Percentiles rank a stretch among this genome's conserved stretches.
Evolutionary conservation across 805 yeast species (phyloP).

Genomic region (Candida multigemmis): DNA sequence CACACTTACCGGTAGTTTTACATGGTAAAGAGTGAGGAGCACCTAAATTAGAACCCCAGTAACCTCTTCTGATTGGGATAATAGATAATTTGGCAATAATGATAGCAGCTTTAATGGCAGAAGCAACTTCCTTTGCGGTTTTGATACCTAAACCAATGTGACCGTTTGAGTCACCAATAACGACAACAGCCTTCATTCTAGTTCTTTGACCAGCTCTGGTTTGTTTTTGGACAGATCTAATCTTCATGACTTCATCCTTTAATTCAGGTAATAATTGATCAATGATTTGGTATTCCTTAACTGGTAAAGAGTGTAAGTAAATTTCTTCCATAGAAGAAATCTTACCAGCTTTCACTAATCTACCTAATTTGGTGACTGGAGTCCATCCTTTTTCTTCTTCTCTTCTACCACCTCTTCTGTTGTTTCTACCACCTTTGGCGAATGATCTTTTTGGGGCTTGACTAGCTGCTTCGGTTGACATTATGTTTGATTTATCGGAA

Average conservation of each 20-base stretch:
- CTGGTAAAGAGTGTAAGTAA: constrained; percentile 98
- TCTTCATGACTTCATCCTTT: constrained; percentile 99
- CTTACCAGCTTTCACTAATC: constrained; percentile 99
- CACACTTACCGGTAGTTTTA: constrained; percentile 99
- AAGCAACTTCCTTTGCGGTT: constrained; percentile 99
- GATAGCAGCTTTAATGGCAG: constrained; percentile 99
- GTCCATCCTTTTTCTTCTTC: constrained; percentile 98
- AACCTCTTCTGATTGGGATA: constrained; percentile 99
- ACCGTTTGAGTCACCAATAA: constrained; percentile 99
- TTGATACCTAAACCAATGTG: constrained; percentile 99
- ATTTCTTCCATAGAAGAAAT: constrained; percentile 94
- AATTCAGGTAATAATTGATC: constrained; percentile 93
- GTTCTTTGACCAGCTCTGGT: constrained; percentile 99
- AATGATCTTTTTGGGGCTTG: constrained; percentile 39
- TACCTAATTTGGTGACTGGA: constrained; percentile 99
- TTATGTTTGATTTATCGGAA: constrained; percentile 38
- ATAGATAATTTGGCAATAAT: constrained; percentile 97
- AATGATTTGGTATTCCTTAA: constrained; percentile 98
- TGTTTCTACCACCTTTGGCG: constrained; percentile 57
- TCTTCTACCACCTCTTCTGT: constrained; percentile 57
- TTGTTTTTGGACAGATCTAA: constrained; percentile 99
- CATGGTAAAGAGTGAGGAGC: constrained; percentile 97
- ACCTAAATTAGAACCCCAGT: constrained; percentile 99
- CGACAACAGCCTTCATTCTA: constrained; percentile 99
- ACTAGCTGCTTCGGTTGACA: constrained; percentile 18